Evolutionary conservation across 2,329 filamentous ascomycete genomes (phyloP).

Genomic region (Cylindrodendrum hubeiense): DNA sequence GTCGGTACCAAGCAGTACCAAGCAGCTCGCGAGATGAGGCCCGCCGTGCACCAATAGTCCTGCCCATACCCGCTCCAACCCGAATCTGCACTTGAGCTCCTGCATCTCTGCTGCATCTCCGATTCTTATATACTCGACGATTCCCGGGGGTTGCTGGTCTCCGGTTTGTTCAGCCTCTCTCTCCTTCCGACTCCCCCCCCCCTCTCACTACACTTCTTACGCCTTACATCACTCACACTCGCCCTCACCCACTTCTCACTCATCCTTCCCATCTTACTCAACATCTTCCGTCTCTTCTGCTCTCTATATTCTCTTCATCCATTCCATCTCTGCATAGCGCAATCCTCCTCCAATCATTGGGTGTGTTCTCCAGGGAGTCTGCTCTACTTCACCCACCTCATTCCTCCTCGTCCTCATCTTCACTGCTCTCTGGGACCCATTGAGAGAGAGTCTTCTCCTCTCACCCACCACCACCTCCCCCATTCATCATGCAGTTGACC

Average conservation of each 20-base stretch:
- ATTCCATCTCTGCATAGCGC: not conserved
- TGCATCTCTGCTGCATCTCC: constrained; percentile 33
- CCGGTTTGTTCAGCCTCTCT: constrained; percentile 35
- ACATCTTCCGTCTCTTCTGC: not conserved
- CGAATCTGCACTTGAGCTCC: constrained; percentile 32
- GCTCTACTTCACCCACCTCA: too few species aligned
- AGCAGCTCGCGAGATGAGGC: constrained; percentile 42
- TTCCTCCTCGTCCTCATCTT: not conserved
- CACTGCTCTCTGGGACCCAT: not conserved
- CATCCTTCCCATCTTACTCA: not conserved
- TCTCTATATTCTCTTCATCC: not conserved
- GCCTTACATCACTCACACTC: not conserved
- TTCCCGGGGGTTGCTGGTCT: constrained; percentile 37
- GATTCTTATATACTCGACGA: constrained; percentile 42
- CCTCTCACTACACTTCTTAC: not conserved
- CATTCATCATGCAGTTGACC: constrained; percentile 43
- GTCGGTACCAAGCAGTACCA: constrained; percentile 36
- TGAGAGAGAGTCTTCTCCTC: constrained; percentile 8
- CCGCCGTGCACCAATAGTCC: constrained; percentile 40
- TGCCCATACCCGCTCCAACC: constrained; percentile 40
- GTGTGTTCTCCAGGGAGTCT: too few species aligned
- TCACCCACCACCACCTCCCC: not conserved
- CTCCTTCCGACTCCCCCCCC: constrained; percentile 7
- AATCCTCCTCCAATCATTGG: not conserved
- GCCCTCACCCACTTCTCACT: not conserved